Conservation (phyloP, 306 rosid genomes). For the Casuarina equisetifolia region DNA sequence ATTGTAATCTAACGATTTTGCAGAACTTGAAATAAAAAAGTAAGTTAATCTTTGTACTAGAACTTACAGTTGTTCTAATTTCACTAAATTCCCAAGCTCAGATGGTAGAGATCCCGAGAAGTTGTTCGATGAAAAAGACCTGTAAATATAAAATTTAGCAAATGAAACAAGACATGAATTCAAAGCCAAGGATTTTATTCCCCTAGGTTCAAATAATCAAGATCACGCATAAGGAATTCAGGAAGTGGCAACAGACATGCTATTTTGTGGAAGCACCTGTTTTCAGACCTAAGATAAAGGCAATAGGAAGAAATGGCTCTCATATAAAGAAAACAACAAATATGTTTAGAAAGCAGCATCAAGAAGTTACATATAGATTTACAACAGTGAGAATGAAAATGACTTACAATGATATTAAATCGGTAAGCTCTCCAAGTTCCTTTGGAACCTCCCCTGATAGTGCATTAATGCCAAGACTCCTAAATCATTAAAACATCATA, state of each 20-base stretch:
- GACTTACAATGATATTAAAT: conserved; percentile 49
- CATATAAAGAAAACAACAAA: neutral
- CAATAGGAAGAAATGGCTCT: neutral
- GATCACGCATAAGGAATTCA: neutral
- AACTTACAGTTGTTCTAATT: conserved; percentile 60
- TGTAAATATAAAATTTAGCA: conserved; percentile 37
- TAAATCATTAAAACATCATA: conserved; percentile 18
- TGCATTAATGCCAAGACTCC: conserved; percentile 60
- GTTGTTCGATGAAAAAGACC: conserved; percentile 56
- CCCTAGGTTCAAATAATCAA: neutral
- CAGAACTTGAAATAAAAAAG: too few species aligned
- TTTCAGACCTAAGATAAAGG: neutral
- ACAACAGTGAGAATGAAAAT: neutral
- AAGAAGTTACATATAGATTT: neutral
- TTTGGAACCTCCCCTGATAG: conserved; percentile 76
- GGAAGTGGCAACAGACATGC: neutral
- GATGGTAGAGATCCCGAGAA: conserved; percentile 73
- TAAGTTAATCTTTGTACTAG: too few species aligned
- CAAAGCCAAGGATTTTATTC: neutral
- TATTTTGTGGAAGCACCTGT: neutral
- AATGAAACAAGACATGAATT: neutral
- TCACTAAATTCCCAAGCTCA: conserved; percentile 61
- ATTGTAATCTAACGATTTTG: neutral
- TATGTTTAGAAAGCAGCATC: neutral
- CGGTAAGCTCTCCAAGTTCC: conserved; percentile 62